Base-by-base conservation (phyloP, 1,284 basidiomycete genomes). In the Phellinidium pouzarii region DNA sequence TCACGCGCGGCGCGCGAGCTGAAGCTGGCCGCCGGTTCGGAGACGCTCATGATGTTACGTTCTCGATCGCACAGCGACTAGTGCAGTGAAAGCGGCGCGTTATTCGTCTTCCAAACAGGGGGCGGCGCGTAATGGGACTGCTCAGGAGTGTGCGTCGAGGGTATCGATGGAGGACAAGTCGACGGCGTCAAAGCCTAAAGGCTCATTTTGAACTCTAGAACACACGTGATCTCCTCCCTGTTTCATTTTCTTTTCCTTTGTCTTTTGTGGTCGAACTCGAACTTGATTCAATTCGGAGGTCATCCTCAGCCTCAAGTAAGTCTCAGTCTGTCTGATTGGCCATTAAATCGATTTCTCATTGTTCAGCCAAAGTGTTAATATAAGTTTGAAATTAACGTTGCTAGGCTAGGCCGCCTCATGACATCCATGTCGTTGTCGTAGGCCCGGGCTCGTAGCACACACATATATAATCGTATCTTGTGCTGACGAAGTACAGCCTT, bases 1-100 rank as follows among this genome's bases (percentile, higher is more conserved):
- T 57, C 61, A 19, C 56, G 59, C 52, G 62, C 68, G 53, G 62
- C 59, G 47, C 49, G 49, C 20, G 45, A 47, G 45, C 49, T 34
- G 34, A 37, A 20, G 50, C 45, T 55, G 41, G 44, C 48, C 26
- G 54, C 20, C 23, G 37, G 27, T 34, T 48, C 37, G 25, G 52
- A 27, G 40, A 23, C 38, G n/a, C 34, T 29, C 44, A 53, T 48
- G 17, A 22, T 23, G 29, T 8, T 36, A n/a, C 20, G 8, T 20
- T 27, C 12, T 22, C 22, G n/a, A 37, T 38, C 17, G 29, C 22
- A 29, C 26, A 34, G 26, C 23, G 17, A 12, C 17, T 40, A 27
- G 26, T n/a, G 37, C 37, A 20, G 19, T 3, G 8, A 17, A 20
- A 40, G 37, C 37, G 37, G 19, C 37, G 37, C 37, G 37, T 40